Evolutionary conservation across 2,329 filamentous ascomycete species (phyloP), one percentile per base, ranked within the genome.

Genomic region (Paecilomyces fulvus): DNA sequence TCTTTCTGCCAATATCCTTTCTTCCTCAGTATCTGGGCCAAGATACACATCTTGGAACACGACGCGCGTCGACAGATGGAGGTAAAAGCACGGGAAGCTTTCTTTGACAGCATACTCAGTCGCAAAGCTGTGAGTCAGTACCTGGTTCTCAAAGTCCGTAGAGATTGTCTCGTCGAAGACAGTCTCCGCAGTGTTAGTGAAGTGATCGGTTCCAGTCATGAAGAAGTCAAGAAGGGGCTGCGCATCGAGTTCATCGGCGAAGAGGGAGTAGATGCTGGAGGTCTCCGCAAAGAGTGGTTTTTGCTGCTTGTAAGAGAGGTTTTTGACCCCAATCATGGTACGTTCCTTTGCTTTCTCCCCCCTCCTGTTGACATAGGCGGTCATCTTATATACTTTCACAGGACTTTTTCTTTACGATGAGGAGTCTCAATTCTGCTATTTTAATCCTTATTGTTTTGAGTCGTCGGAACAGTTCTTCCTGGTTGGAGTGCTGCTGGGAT

Each of bases 361-460:
- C 20, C 49, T 37, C 21, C 52, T 31, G 33, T 17, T 21, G 33
- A 30, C 31, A 10, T 14, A 28, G 30, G 3, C 20, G 46, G 1
- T 30, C 37, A 55, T 25, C 25, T 52, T 49, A 28, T 49, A 28
- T 21, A 21, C n/a, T 49, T 9, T 14, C 20, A 20, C 50, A 92
- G 90, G 90, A n/a, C 84, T 96, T 73, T 96, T 96, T 69, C 77
- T 88, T 7, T 96, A 95, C 70, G 92, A 96, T 60, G 90, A 95
- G 53, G 90, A 96, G 65, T 95, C 91, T 2, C 83, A 84, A 51
- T 90, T 88, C 67, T 96, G 92, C 73, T 96, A 96, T 72, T 96
- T 96, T 76, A 96, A 96, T 68, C 88, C 91, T 0, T 84, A 87
- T 67, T 90, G 89, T 14, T 91, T 96, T 64, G 92, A 96, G 70